These are phyloP conservation scores for Phytopythium boreale DNA, from an alignment of 352 stramenopile species.

Conservation along the genomic window DNA sequence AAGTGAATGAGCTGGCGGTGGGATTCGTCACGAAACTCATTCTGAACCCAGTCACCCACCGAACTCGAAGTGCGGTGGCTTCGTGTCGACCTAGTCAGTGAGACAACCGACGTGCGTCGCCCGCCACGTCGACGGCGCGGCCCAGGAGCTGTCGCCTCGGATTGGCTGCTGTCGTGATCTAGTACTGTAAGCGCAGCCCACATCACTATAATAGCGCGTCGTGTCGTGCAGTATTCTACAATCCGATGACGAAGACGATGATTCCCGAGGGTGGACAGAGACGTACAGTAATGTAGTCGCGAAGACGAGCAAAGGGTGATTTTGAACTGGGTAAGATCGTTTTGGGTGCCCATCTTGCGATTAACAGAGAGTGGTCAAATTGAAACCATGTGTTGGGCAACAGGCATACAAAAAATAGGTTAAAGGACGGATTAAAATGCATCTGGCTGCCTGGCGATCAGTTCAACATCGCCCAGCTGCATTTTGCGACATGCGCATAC, in stretches of 20 bases:
- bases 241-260: neutral
- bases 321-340: too few relatives aligned
- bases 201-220: neutral
- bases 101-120: neutral
- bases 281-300: too few relatives aligned
- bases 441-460: too few relatives aligned
- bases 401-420: neutral
- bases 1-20: neutral
- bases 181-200: neutral
- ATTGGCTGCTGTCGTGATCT: neutral
- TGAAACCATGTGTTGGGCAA: neutral
- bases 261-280: neutral
- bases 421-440: neutral
- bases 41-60: neutral
- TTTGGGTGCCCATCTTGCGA: neutral
- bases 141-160: neutral
- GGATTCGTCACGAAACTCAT: neutral
- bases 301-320: too few relatives aligned
- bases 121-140: neutral
- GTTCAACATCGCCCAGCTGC: too few relatives aligned
- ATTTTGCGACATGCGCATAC: too few relatives aligned
- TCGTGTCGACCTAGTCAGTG: neutral
- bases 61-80: neutral
- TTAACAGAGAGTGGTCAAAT: neutral
- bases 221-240: neutral